Percentiles rank a stretch among this genome's conserved stretches.
Evolutionary conservation across 2,329 filamentous ascomycete species (phyloP).

Genomic region (Phaeosphaeriaceae sp.): DNA sequence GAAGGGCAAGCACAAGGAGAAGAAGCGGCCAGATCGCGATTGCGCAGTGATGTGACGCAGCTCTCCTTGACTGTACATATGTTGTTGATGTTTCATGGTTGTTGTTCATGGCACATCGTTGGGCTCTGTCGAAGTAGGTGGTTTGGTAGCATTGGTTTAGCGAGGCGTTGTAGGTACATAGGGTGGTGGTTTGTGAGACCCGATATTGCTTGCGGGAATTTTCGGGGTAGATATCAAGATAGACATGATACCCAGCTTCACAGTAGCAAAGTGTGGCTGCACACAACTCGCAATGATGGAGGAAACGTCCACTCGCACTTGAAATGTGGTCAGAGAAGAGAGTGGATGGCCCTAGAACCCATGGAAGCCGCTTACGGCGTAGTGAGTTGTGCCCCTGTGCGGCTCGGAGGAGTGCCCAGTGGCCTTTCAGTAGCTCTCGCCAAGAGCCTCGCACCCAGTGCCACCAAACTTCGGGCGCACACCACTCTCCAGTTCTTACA

Average conservation of each 20-base stretch:
- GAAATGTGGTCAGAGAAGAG: slow-evolving; percentile 35
- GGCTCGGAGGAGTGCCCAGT: slow-evolving; percentile 11
- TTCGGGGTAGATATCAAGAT: not conserved
- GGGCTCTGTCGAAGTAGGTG: not conserved
- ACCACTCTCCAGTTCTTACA: not conserved
- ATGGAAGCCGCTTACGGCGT: not conserved
- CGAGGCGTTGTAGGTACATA: slow-evolving; percentile 27
- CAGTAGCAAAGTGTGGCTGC: not conserved
- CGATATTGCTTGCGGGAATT: not conserved
- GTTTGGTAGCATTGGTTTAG: slow-evolving; percentile 15
- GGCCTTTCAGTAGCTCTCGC: slow-evolving; percentile 36
- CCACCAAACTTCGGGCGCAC: slow-evolving; percentile 30
- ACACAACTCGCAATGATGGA: not conserved
- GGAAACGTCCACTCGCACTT: not conserved
- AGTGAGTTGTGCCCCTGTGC: not conserved
- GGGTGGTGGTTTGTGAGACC: slow-evolving; percentile 1
- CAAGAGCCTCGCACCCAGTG: slow-evolving; percentile 9
- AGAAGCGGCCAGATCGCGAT: slow-evolving; percentile 51
- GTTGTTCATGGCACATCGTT: not conserved
- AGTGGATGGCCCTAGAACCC: slow-evolving; percentile 29
- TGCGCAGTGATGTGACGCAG: slow-evolving; percentile 53
- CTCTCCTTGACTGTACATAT: slow-evolving; percentile 2
- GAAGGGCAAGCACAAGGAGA: slow-evolving; percentile 37
- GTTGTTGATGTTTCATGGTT: slow-evolving; percentile 6
- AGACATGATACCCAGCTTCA: not conserved